Conservation (phyloP, 1,284 basidiomycete species). For the Schizophyllum commune region DNA sequence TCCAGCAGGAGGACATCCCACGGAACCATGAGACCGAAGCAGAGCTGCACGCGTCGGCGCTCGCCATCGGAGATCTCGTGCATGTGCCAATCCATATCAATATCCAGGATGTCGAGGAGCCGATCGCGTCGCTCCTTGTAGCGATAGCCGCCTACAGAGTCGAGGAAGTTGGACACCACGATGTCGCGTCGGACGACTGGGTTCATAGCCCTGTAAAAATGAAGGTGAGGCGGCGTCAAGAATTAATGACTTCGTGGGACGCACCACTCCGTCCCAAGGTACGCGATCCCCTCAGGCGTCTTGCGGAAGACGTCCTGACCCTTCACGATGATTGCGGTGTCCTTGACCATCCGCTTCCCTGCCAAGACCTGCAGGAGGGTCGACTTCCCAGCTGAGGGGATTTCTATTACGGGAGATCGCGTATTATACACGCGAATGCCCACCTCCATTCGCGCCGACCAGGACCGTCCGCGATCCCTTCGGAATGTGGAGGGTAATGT, state of each 20-base stretch:
- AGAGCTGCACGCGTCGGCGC: constrained; percentile 85
- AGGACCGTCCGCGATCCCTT: constrained; percentile 76
- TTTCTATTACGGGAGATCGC: constrained; percentile 3
- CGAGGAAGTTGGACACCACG: constrained; percentile 81
- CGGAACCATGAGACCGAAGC: constrained; percentile 93
- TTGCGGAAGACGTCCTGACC: constrained; percentile 81
- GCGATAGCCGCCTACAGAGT: constrained; percentile 93
- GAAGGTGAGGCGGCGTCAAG: neutral
- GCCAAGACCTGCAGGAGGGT: constrained; percentile 93
- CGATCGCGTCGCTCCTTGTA: constrained; percentile 84
- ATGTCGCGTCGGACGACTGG: constrained; percentile 93
- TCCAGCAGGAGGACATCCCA: constrained; percentile 94
- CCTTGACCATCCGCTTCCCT: constrained; percentile 79
- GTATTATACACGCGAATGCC: constrained; percentile 15
- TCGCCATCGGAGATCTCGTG: constrained; percentile 95
- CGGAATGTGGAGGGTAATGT: constrained; percentile 61
- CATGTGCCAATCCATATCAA: constrained; percentile 93
- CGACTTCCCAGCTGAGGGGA: constrained; percentile 77
- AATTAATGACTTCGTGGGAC: constrained; percentile 13
- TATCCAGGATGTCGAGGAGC: constrained; percentile 87
- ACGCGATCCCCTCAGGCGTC: constrained; percentile 72
- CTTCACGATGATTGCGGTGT: constrained; percentile 65
- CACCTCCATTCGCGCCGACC: constrained; percentile 89
- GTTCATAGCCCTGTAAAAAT: constrained; percentile 76
- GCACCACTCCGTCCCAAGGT: constrained; percentile 88